Conservation (phyloP, 371 early-diverging fungal genomes). For the Mucor mucedo region DNA sequence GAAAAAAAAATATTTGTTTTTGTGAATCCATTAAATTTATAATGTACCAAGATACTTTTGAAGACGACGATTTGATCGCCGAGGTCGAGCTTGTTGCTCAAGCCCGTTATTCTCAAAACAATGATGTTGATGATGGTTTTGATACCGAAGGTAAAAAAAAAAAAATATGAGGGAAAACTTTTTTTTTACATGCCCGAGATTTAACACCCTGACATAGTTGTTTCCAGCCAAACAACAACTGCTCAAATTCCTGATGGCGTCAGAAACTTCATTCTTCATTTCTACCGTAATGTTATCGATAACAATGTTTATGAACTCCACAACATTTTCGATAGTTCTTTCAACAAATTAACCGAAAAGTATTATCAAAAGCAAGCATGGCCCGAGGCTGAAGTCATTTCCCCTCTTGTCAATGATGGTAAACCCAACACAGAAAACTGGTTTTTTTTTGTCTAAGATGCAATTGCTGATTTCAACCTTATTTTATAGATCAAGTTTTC, state of each 20-base stretch:
- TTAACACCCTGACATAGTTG: conserved; percentile 4
- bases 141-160: conserved; percentile 47
- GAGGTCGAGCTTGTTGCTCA: conserved; percentile 83
- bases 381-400: conserved; percentile 90
- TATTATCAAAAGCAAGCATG: conserved; percentile 88
- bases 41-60: conserved; percentile 74
- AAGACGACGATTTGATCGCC: conserved; percentile 83
- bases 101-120: conserved; percentile 49
- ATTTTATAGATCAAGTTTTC: conserved; percentile 77
- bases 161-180: conserved; percentile 1
- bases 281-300: conserved; percentile 80
- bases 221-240: conserved; percentile 41
- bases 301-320: conserved; percentile 86
- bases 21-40: not conserved
- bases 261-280: conserved; percentile 81
- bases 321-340: conserved; percentile 88
- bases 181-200: not conserved
- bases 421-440: conserved; percentile 12
- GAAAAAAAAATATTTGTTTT: conserved; percentile 11
- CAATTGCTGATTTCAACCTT: not conserved
- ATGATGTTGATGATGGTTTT: conserved; percentile 60
- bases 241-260: conserved; percentile 82
- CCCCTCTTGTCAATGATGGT: conserved; percentile 87
- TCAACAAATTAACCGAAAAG: conserved; percentile 91
- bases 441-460: not conserved